Evolutionary conservation across 2,329 filamentous ascomycete species (phyloP), one percentile per base, ranked within the genome.

Genomic region (Fusarium sp.): DNA sequence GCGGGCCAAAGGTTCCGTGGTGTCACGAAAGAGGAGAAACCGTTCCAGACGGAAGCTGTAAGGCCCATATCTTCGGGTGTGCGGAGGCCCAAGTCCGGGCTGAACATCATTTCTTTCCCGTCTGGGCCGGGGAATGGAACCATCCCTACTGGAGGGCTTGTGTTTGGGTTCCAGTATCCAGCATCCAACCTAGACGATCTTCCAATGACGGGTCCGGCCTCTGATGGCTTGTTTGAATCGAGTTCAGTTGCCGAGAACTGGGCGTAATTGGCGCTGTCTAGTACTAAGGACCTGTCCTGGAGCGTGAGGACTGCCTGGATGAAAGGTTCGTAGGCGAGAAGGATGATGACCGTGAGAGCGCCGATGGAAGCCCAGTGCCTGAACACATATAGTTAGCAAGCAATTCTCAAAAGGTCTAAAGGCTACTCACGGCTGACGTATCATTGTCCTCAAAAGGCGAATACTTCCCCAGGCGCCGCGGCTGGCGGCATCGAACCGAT

Each of bases 401-500:
- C 29, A 31, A 31, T 8, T 2, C 29, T 31, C 29, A 31, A 31
- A 8, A 31, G 29, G 29, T 31, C 29, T 2, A 8, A 31, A 31
- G 29, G 29, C 29, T 46, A 14, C 11, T 46, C 53, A 73, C 67
- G 62, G 71, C 1, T 22, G 67, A 1, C 59, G 71, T 0, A 64
- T 6, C 5, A 61, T 40, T 3, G 49, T 58, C 14, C 12, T 22
- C 0, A 75, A 27, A 0, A 74, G 24, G 4, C 73, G 64, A 1
- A 69, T 3, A 8, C 64, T 64, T 1, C 71, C 71, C 60, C 56
- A 72, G 1, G 62, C 17, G 0, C 66, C 71, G 3, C 73, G 17
- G 7, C 66, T 75, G 0, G 69, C 69, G 3, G 62, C 69, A 35
- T 74, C 69, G 9, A 74, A 64, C 0, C 69, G 73, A 40, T 75